A percentile compares a stretch with the other conserved stretches of the same genome.
These are phyloP conservation scores for Thelonectria rubi DNA, from an alignment of 2,329 filamentous ascomycete genomes.

Conservation along the genomic window DNA sequence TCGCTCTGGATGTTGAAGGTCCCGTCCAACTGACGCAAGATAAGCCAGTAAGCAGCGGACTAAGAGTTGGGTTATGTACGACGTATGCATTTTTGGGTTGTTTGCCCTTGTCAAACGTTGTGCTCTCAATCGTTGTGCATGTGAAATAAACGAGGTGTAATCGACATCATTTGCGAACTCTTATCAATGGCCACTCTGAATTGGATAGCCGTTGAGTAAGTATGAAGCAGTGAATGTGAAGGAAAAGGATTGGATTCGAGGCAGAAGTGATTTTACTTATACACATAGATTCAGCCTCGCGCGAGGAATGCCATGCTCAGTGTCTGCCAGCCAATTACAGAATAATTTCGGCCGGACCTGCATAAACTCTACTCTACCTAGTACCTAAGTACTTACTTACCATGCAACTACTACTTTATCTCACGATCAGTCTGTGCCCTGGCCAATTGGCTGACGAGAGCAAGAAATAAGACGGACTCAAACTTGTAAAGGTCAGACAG, in stretches of 20 bases:
- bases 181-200: too few species aligned
- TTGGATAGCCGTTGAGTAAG: too few species aligned
- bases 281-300: neutral
- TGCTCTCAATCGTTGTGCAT: too few species aligned
- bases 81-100: neutral
- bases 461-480: neutral
- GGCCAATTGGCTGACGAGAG: neutral
- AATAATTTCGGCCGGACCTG: conserved; percentile 15
- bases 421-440: neutral
- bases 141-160: too few species aligned
- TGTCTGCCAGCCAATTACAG: conserved; percentile 10
- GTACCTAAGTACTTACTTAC: too few species aligned
- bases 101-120: too few species aligned
- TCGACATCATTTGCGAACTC: too few species aligned
- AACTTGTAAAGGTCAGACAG: neutral
- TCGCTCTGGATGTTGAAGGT: too few species aligned
- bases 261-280: too few species aligned
- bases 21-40: neutral
- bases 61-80: neutral
- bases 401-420: conserved; percentile 18
- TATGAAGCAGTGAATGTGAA: too few species aligned
- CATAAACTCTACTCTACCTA: conserved; percentile 22
- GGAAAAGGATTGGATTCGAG: too few species aligned
- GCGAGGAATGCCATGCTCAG: conserved; percentile 3
- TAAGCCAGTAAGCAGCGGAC: neutral